Evolutionary conservation across 2,329 filamentous ascomycete species (phyloP).

Genomic region (Aspergillus ibericus): DNA sequence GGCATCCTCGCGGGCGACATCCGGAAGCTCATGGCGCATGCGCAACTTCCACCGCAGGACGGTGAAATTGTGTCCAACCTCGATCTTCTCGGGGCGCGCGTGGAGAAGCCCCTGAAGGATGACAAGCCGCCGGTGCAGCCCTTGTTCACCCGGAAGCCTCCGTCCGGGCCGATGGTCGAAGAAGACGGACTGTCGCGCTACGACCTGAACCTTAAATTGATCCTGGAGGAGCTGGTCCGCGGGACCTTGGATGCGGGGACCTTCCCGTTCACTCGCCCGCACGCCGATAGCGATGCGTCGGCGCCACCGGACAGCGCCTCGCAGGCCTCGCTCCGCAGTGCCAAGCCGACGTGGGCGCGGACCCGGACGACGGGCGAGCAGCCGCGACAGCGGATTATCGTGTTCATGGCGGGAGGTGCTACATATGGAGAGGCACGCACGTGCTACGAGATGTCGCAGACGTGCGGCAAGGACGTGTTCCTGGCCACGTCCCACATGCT

Average conservation of each 20-base stretch:
- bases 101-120: conserved; percentile 75
- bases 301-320: conserved; percentile 52
- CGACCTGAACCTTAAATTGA: conserved; percentile 75
- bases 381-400: conserved; percentile 83
- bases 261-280: conserved; percentile 74
- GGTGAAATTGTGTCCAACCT: conserved; percentile 71
- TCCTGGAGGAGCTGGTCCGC: conserved; percentile 72
- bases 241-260: conserved; percentile 65
- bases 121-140: conserved; percentile 63
- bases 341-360: conserved; percentile 93
- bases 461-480: conserved; percentile 77
- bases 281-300: conserved; percentile 50
- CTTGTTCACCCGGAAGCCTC: conserved; percentile 69
- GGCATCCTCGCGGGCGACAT: conserved; percentile 83
- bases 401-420: conserved; percentile 93
- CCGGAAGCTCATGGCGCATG: conserved; percentile 78
- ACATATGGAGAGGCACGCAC: conserved; percentile 86
- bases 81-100: conserved; percentile 75
- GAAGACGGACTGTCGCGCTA: conserved; percentile 87
- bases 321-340: conserved; percentile 78
- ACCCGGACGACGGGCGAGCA: conserved; percentile 72
- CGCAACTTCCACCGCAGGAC: conserved; percentile 72
- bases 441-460: conserved; percentile 81
- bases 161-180: conserved; percentile 59
- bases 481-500: conserved; percentile 91